Base-by-base conservation (phyloP, 176 grass and related monocot genomes). In the Calamus simplicifolius region DNA sequence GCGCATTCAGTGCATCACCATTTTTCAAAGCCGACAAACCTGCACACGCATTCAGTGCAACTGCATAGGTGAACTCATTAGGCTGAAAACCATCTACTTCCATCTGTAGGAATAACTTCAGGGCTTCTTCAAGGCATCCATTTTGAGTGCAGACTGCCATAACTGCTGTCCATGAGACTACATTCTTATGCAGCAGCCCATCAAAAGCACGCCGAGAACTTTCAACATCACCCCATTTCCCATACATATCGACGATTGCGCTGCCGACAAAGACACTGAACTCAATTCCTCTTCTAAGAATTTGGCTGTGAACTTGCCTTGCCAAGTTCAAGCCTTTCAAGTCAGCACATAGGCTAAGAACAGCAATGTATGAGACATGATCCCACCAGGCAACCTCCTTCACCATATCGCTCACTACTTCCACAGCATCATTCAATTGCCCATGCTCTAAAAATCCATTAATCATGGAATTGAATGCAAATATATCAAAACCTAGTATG, bases 201-300 rank as follows among this genome's bases (percentile, higher is more conserved):
- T 67, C 48, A 1, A 92, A 87, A 2, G 58, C 83, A 50, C 13
- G 19, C 64, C 79, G 59, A 69, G 88, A 71, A 72, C 71, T 71
- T 67, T 16, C 29, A 23, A 72, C 70, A 16, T 29, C 25, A 28
- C 72, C 77, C 66, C 83, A 92, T 62, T 87, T 92, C 15, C 88
- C 88, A 25, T 92, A 92, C 88, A 87, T 87, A 54, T 92, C 88
- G 63, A 92, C 73, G 54, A 87, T 60, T 6, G 83, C 67, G 48
- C 72, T 92, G 56, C 77, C 69, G 26, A 87, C 61, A 51, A 75
- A 87, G 29, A 84, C 49, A 75, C 56, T 77, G 50, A 70, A 51
- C 58, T 83, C 66, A 25, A 81, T 71, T 52, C 83, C 79, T 78
- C 38, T 87, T 69, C 79, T 92, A 64, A 87, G 54, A n/a, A 81